These are phyloP conservation scores for Hypoxylon sp. DNA, from an alignment of 2,329 filamentous ascomycete genomes.

Conservation along the genomic window DNA sequence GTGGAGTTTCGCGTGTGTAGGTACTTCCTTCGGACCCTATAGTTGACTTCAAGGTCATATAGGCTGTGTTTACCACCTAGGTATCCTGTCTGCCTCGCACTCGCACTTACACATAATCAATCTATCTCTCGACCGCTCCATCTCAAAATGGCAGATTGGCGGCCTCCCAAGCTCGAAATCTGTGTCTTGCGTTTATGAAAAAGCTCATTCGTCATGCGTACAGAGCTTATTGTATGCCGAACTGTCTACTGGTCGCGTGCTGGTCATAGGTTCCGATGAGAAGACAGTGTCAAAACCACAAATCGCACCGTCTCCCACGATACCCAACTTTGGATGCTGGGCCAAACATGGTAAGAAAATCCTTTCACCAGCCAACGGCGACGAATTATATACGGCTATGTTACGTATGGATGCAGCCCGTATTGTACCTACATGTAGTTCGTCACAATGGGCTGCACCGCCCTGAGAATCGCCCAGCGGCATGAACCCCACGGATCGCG, in stretches of 20 bases:
- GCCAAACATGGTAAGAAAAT: slow-evolving; percentile 39
- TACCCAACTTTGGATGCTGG: slow-evolving; percentile 30
- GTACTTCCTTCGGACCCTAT: neutral
- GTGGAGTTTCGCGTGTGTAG: slow-evolving; percentile 13
- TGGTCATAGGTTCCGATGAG: slow-evolving; percentile 19
- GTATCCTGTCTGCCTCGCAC: neutral
- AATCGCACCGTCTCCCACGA: slow-evolving; percentile 36
- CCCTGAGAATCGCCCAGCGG: slow-evolving; percentile 24
- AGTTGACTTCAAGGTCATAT: neutral
- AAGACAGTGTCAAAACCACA: slow-evolving; percentile 22
- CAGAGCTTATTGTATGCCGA: neutral
- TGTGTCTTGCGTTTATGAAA: neutral
- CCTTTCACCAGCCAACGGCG: slow-evolving; percentile 21
- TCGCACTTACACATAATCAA: neutral
- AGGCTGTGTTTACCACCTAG: neutral
- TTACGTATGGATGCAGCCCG: slow-evolving; percentile 37
- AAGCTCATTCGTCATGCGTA: slow-evolving; percentile 6
- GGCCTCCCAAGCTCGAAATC: slow-evolving; percentile 4
- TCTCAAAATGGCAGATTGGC: slow-evolving; percentile 1
- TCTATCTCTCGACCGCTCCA: slow-evolving; percentile 2
- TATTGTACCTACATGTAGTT: slow-evolving; percentile 44
- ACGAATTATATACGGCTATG: slow-evolving; percentile 29
- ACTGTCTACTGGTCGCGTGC: slow-evolving; percentile 29
- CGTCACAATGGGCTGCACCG: slow-evolving; percentile 25
- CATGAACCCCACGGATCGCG: slow-evolving; percentile 40